Evolutionary conservation across 345 rosid species (phyloP), one percentile per base, ranked within the genome.

Genomic region (Acer negundo): DNA sequence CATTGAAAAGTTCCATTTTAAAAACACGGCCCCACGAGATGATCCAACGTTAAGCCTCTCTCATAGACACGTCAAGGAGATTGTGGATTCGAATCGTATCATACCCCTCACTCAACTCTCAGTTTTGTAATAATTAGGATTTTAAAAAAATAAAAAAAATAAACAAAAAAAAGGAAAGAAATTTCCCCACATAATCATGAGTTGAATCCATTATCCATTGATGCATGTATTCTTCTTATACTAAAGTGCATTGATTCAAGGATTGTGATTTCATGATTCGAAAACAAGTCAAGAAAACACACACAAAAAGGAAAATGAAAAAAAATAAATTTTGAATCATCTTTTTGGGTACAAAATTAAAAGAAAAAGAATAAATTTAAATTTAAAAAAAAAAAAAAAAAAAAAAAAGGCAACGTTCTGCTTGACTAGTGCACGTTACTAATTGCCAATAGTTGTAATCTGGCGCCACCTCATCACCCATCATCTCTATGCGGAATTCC

Each of bases 381-480:
- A 59, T 20, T n/a, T 2, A 2, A 2, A 28, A 28, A 28, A 28
- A 26, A 28, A 2, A 2, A 28, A 28, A 28, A 28, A 26, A 26
- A 1, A 9, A 59, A 20, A 20, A 59, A 20, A 19, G 12, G 2
- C 63, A 59, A 22, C 63, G 26, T 7, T 2, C 3, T 16, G 26
- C 26, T 20, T 59, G 63, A 58, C 7, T 17, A 58, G 62, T 20
- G 62, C 62, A 58, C 17, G 17, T n/a, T 58, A 20, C 20, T 58
- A 58, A n/a, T n/a, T 17, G 24, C 55, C 19, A 49, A 49, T 15
- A 53, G 26, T 16, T 62, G 67, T 62, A 80, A 78, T 69, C 87
- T 71, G 87, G 89, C 80, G 81, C 84, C 90, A 88, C 80, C 77
- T 88, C 90, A 84, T 83, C 82, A 74, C 65, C 8, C 26, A 10